phyloP scores from a whole-genome alignment of 2,329 filamentous ascomycete species.

The Cordyceps militaris region DNA sequence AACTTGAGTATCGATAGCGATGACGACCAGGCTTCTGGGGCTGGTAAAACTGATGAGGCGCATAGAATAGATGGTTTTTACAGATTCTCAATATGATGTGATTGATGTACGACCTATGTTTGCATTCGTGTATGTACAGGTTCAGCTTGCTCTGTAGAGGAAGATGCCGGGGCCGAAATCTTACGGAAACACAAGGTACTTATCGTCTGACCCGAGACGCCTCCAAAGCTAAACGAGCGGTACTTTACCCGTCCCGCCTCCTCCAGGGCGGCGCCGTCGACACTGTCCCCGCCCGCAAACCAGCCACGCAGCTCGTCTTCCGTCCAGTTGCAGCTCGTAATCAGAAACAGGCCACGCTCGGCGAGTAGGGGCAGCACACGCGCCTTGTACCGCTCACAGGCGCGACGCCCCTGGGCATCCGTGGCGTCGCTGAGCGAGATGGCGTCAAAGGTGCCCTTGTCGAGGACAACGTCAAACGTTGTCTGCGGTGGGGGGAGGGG shows the following conservation, averaged over 20 bases:
- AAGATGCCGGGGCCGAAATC: conserved; percentile 11
- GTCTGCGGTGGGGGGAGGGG: conserved; percentile 29
- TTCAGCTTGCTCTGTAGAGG: conserved; percentile 12
- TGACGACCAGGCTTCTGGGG: neutral
- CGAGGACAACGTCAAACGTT: conserved; percentile 79
- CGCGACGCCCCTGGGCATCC: conserved; percentile 46
- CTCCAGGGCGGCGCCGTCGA: conserved; percentile 39
- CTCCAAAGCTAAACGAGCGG: conserved; percentile 82
- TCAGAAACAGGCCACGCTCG: conserved; percentile 64
- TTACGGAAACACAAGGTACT: conserved; percentile 75
- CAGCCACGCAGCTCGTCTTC: conserved; percentile 75
- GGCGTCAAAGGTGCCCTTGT: conserved; percentile 97
- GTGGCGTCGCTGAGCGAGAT: conserved; percentile 64
- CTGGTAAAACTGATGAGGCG: neutral
- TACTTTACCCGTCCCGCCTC: conserved; percentile 69
- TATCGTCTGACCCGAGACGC: conserved; percentile 80
- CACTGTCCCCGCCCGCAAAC: conserved; percentile 50
- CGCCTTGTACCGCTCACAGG: conserved; percentile 68
- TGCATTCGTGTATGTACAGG: conserved; percentile 17
- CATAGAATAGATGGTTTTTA: conserved; percentile 11
- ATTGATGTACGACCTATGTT: conserved; percentile 11
- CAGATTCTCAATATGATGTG: neutral
- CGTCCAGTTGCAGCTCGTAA: conserved; percentile 99
- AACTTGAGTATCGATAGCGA: conserved; percentile 10
- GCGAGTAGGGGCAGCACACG: conserved; percentile 63